phyloP scores from a whole-genome alignment of 116 monocot genomes.

The Dioscorea cayenensis region DNA sequence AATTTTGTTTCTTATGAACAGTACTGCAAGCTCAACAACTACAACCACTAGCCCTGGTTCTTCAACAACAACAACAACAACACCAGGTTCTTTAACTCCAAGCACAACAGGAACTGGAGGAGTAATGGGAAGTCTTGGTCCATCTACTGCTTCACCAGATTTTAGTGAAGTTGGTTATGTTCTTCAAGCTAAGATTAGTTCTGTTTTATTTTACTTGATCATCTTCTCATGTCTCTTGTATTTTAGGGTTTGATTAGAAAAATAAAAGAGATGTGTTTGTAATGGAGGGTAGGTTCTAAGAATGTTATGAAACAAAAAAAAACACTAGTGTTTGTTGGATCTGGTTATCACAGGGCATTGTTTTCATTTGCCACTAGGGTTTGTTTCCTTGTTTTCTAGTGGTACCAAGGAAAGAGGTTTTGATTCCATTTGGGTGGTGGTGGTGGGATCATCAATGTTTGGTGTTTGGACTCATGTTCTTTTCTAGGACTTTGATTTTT shows the following conservation, averaged over 20 bases:
- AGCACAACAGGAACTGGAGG: constrained; percentile 6
- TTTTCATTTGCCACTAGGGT: background rate
- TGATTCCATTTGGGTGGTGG: background rate
- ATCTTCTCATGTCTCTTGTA: background rate
- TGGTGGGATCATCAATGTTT: background rate
- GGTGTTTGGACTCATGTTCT: background rate
- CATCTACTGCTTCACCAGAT: background rate
- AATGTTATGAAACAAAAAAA: background rate
- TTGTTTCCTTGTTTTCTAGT: background rate
- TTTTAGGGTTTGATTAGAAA: background rate
- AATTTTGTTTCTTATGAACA: background rate
- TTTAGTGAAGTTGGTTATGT: background rate
- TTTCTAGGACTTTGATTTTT: background rate
- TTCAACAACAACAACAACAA: background rate
- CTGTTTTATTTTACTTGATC: background rate
- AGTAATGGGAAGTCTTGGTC: constrained; percentile 3
- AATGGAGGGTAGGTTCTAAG: background rate
- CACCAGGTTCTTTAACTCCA: background rate
- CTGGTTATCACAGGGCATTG: too few relatives aligned
- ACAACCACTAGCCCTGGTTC: background rate
- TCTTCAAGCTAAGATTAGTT: background rate
- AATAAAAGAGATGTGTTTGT: background rate
- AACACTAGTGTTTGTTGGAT: too few relatives aligned
- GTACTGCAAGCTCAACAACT: constrained; percentile 3
- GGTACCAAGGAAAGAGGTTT: background rate